These are phyloP conservation scores for Pleurotus platypus DNA, from an alignment of 768 basidiomycete genomes.

Conservation along the genomic window DNA sequence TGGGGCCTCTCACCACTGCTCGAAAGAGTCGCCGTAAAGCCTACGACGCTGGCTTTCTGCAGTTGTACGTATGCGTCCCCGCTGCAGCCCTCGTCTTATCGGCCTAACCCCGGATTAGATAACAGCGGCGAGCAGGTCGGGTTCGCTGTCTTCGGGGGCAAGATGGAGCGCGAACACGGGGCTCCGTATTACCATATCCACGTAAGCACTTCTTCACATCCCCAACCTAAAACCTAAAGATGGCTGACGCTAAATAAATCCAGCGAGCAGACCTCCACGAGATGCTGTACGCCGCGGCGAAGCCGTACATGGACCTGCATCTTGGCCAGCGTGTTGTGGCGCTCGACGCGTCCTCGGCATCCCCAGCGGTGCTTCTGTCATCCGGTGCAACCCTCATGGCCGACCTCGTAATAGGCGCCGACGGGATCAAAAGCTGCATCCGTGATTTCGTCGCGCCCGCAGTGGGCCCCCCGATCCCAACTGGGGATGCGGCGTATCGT, in stretches of 20 bases:
- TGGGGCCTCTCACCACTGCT: slow-evolving; percentile 45
- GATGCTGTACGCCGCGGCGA: slow-evolving; percentile 29
- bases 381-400: slow-evolving; percentile 35
- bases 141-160: slow-evolving; percentile 18
- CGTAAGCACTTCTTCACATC: slow-evolving; percentile 15
- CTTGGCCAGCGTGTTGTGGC: slow-evolving; percentile 29
- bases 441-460: slow-evolving; percentile 44
- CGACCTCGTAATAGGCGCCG: slow-evolving; percentile 37
- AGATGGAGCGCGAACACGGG: slow-evolving; percentile 21
- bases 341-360: slow-evolving; percentile 12
- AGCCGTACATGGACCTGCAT: slow-evolving; percentile 30
- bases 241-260: slow-evolving; percentile 14
- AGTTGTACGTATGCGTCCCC: slow-evolving; percentile 28
- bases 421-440: slow-evolving; percentile 36
- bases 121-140: slow-evolving; percentile 56
- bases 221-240: slow-evolving; percentile 14
- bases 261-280: slow-evolving; percentile 49
- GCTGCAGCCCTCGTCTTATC: not conserved
- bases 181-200: slow-evolving; percentile 30
- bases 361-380: slow-evolving; percentile 30
- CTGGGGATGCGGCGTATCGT: slow-evolving; percentile 62
- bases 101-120: slow-evolving; percentile 28
- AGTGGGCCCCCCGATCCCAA: slow-evolving; percentile 39
- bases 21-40: slow-evolving; percentile 30
- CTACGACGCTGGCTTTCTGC: slow-evolving; percentile 33